Evolutionary conservation across 805 yeast genomes (phyloP), one percentile per base, ranked within the genome.

Genomic region (Candida saitoana): DNA sequence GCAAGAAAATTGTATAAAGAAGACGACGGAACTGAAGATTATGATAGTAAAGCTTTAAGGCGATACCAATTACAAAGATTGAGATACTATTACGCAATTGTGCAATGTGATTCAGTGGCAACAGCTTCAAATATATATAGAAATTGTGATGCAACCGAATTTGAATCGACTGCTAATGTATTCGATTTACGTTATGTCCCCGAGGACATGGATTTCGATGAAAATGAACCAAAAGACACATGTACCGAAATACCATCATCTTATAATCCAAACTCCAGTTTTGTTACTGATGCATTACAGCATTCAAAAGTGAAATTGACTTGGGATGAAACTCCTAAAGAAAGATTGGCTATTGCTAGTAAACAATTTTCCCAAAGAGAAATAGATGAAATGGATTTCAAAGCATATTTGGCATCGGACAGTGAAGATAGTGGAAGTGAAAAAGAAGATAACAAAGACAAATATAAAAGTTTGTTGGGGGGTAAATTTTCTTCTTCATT

Each of bases 251-350:
- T 89, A 6, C 96, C 98, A 5, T 65, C 80, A 2, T 77, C 77
- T 38, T 93, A 93, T 63, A 82, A 79, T 50, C 99, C 99, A 15
- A 71, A 71, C 41, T 56, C 70, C 2, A 71, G 74, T 7, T 93
- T 93, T 62, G 86, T 87, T 22, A 93, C 99, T 3, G 97, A 87
- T 65, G 99, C 99, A 0, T 72, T 93, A 45, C 96, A 93, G 60
- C 96, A 89, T 58, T 90, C 98, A 12, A 93, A 90, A 56, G 99
- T 93, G 38, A 90, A 87, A 61, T 73, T 93, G 50, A 90, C 98
- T 0, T 93, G 99, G 99, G 99, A 93, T 63, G 98, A 91, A 66
- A 95, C 98, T 0, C 98, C 99, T 5, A 83, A 81, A 44, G 97
- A 89, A 55, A 78, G 99, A 56, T 62, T 79, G 14, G 79, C 84